These are phyloP conservation scores for Vigna trinervia DNA, from an alignment of 306 rosid genomes.

Conservation along the genomic window DNA sequence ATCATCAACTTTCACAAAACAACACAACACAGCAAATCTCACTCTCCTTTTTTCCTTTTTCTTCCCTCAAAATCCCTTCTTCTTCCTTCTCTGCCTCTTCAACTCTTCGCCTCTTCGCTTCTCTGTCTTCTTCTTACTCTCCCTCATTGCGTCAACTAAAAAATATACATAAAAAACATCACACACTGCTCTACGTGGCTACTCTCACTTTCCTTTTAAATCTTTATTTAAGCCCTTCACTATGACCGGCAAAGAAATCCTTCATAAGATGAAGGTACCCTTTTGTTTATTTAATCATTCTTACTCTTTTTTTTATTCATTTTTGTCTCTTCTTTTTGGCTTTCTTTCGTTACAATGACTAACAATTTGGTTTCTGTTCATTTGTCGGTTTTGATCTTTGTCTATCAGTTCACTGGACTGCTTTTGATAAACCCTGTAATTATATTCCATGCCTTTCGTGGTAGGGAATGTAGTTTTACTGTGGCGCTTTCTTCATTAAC, in stretches of 20 bases:
- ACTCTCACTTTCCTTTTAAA: background rate
- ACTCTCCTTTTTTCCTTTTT: conserved; percentile 35
- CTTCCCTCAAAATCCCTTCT: background rate
- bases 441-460: background rate
- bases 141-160: conserved; percentile 18
- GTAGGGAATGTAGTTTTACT: background rate
- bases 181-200: background rate
- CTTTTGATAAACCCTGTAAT: background rate
- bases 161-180: background rate
- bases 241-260: conserved; percentile 80
- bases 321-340: background rate
- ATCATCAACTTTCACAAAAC: conserved; percentile 16
- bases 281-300: background rate
- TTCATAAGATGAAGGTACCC: conserved; percentile 84
- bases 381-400: conserved; percentile 1
- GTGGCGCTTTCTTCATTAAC: conserved; percentile 7
- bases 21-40: too few species aligned
- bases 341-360: background rate
- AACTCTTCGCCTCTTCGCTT: background rate
- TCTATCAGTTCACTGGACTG: background rate
- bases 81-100: background rate
- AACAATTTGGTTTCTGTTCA: background rate
- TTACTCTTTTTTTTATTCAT: background rate
- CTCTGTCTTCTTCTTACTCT: conserved; percentile 24
- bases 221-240: conserved; percentile 24